Evolutionary conservation across 2,329 filamentous ascomycete genomes (phyloP).

Genomic region (Alternaria burnsii): DNA sequence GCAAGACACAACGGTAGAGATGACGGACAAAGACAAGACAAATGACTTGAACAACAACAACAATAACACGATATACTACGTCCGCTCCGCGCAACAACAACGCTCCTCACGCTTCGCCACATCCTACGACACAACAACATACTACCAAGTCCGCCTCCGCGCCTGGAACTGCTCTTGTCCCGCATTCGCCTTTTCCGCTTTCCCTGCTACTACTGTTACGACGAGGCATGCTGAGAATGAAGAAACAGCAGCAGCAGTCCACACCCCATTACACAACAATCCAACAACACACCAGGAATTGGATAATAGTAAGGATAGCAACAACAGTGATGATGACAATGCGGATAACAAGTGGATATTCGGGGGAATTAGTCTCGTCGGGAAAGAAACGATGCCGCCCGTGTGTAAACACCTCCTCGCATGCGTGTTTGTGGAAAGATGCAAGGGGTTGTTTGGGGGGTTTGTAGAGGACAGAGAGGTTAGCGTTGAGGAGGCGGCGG

Average conservation of each 20-base stretch:
- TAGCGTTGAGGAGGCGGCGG: conserved; percentile 74
- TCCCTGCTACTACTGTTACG: conserved; percentile 47
- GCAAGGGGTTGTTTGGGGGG: conserved; percentile 63
- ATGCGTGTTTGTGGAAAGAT: conserved; percentile 76
- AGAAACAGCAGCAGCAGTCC: no score
- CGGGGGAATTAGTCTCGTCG: conserved; percentile 57
- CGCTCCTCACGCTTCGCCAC: conserved; percentile 48
- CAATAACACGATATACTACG: conserved; percentile 60
- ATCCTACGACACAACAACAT: conserved; percentile 37
- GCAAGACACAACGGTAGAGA: not conserved
- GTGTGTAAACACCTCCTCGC: conserved; percentile 92
- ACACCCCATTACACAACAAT: no score
- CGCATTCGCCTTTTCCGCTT: conserved; percentile 78
- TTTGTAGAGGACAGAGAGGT: conserved; percentile 66
- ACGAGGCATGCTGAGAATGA: no score
- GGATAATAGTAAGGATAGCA: fast-evolving
- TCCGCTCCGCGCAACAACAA: conserved; percentile 65
- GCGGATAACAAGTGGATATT: conserved; percentile 23
- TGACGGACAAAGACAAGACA: not conserved
- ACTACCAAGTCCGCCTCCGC: conserved; percentile 75
- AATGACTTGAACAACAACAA: not conserved
- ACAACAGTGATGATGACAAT: conserved; percentile 4
- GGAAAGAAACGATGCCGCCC: conserved; percentile 60
- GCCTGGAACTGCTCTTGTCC: conserved; percentile 94
- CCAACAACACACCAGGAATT: no score